phyloP scores from a whole-genome alignment of 2,329 filamentous ascomycete genomes.

The Phaeosphaeriaceae sp. region DNA sequence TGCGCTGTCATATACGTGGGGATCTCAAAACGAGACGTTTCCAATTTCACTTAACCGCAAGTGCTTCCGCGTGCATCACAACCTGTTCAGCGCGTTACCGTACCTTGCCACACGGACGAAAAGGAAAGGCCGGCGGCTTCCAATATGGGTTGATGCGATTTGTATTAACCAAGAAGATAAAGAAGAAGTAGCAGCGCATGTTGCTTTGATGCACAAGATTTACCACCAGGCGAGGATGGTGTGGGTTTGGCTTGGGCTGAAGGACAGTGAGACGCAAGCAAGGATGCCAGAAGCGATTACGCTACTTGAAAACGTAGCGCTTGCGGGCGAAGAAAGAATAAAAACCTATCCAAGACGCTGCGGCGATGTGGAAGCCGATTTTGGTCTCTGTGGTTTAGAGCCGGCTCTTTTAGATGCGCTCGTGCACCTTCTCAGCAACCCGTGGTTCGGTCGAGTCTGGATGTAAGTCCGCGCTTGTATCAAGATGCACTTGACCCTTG shows the following conservation, averaged over 20 bases:
- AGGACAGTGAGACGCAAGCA: background rate
- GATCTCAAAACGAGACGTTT: background rate
- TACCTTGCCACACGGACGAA: background rate
- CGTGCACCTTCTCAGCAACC: background rate
- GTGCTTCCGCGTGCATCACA: background rate
- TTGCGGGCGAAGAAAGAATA: background rate
- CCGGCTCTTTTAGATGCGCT: background rate
- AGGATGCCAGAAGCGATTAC: background rate
- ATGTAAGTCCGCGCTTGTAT: too few species aligned
- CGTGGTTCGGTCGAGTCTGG: background rate
- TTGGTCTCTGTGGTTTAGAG: background rate
- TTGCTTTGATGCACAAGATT: background rate
- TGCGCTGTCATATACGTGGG: background rate
- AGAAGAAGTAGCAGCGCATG: background rate
- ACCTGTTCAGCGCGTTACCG: background rate
- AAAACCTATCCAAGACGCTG: too few species aligned
- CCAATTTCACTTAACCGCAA: background rate
- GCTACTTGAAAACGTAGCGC: background rate
- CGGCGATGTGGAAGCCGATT: too few species aligned
- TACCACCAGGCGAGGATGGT: background rate
- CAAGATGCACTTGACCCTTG: background rate
- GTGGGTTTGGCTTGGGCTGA: background rate
- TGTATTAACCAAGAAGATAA: background rate
- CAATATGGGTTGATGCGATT: background rate
- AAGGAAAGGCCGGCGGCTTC: background rate